Conservation (phyloP, 2,329 filamentous ascomycete genomes). For the Neonectria magnoliae region DNA sequence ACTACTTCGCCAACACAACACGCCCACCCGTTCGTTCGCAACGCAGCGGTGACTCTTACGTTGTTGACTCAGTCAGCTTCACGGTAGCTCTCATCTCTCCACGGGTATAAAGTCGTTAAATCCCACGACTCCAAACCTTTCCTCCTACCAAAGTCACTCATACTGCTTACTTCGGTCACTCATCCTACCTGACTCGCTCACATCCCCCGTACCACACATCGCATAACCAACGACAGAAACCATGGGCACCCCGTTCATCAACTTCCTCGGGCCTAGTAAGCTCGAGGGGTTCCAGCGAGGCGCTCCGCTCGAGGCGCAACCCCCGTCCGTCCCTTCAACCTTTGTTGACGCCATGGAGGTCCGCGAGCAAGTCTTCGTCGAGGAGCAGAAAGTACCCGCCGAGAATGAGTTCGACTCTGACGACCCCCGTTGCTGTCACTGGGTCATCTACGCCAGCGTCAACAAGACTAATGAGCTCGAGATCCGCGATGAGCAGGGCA, state of each 20-base stretch:
- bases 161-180: not conserved
- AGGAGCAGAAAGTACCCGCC: slow-evolving; percentile 66
- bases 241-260: slow-evolving; percentile 63
- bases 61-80: not conserved
- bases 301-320: slow-evolving; percentile 55
- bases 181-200: not conserved
- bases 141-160: not conserved
- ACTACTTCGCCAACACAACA: not conserved
- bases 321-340: slow-evolving; percentile 56
- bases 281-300: slow-evolving; percentile 59
- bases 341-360: slow-evolving; percentile 74
- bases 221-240: slow-evolving; percentile 14
- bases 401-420: slow-evolving; percentile 84
- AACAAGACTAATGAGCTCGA: slow-evolving; percentile 57
- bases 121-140: not conserved
- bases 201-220: not conserved
- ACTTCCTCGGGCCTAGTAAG: slow-evolving; percentile 58
- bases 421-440: slow-evolving; percentile 83
- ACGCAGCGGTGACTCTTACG: not conserved
- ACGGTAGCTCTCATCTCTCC: not conserved
- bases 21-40: not conserved
- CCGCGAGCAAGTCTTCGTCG: slow-evolving; percentile 68
- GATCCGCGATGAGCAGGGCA: slow-evolving; percentile 54
- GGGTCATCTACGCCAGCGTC: slow-evolving; percentile 82
- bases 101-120: not conserved